These are phyloP conservation scores for Pleurotus platypus DNA, from an alignment of 768 basidiomycete species.

Conservation along the genomic window DNA sequence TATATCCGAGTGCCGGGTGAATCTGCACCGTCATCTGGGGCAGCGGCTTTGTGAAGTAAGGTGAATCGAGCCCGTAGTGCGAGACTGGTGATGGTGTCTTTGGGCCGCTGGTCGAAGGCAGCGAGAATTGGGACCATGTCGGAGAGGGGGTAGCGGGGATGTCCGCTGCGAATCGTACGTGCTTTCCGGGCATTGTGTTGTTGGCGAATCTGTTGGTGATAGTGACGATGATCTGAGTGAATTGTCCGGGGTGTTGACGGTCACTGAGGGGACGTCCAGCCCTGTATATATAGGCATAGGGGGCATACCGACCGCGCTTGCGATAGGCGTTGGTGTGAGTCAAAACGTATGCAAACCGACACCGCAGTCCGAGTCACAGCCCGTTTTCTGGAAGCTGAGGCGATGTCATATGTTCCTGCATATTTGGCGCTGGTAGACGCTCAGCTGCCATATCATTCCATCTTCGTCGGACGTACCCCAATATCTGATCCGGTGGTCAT, in stretches of 20 bases:
- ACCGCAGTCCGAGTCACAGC: not conserved
- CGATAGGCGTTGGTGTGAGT: conserved; percentile 5
- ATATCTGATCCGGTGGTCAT: not conserved
- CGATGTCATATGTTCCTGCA: not conserved
- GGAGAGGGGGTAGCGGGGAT: conserved; percentile 34
- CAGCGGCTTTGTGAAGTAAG: conserved; percentile 21
- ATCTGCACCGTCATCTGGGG: conserved; percentile 32
- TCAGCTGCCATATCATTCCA: not conserved
- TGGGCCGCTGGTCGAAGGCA: conserved; percentile 31
- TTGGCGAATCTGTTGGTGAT: not conserved
- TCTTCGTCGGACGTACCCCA: not conserved
- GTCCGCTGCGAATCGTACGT: conserved; percentile 41
- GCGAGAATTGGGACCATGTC: conserved; percentile 29
- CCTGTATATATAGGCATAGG: too few species aligned
- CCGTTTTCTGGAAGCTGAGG: conserved; percentile 1
- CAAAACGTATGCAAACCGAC: not conserved
- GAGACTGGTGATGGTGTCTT: conserved; percentile 31
- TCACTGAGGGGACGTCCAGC: too few species aligned
- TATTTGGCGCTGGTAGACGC: not conserved
- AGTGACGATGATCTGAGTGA: not conserved
- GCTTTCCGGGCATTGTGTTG: conserved; percentile 22
- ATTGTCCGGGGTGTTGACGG: too few species aligned
- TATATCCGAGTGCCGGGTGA: conserved; percentile 37
- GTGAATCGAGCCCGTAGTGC: conserved; percentile 22
- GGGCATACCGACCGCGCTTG: not conserved